Base-by-base conservation (phyloP, 495 filamentous ascomycete species). In the Tuber microsphaerosporum region DNA sequence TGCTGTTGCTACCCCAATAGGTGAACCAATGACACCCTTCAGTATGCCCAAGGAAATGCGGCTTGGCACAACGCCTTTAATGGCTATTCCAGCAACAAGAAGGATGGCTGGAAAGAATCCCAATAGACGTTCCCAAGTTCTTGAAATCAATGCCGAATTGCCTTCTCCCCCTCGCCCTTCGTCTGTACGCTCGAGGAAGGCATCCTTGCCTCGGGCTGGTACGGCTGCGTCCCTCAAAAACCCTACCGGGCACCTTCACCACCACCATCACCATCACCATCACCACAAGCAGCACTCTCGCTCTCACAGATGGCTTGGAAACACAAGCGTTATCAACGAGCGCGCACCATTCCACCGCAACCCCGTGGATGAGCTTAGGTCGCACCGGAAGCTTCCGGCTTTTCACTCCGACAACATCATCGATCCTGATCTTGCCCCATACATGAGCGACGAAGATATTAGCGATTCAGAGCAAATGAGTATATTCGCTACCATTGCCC, bases 371-470 rank as follows among this genome's bases (percentile, higher is more conserved):
- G 92, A 97, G 71, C 85, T 89, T 42, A 84, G 85, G 26, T 87
- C 86, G 71, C 90, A 89, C 73, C 86, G 88, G n/a, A 88, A 89
- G 20, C 87, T 97, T 12, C 91, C 94, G 46, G 93, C 94, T 42
- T 98, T 99, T 80, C 96, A 98, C 81, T 93, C 93, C 79, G 96
- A 99, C 82, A 97, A 93, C 80, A 97, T 99, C 78, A 98, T 98
- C 82, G 96, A 99, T 81, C 94, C 96, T 5, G 96, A 98, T 80
- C 86, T 98, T 22, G 94, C 94, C 2, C 92, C 93, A 42, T 98
- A 94, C 84, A 91, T 98, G 86, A 98, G 95, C 26, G 96, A 99
- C 83, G 92, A 94, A 80, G 93, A 90, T 34, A 94, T 93, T 2
- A 97, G 92, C 81, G 95, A 91, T 26, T 94, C 97, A 79, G 94